phyloP scores from a whole-genome alignment of 352 stramenopile genomes.

The Phytophthora sansomeana region DNA sequence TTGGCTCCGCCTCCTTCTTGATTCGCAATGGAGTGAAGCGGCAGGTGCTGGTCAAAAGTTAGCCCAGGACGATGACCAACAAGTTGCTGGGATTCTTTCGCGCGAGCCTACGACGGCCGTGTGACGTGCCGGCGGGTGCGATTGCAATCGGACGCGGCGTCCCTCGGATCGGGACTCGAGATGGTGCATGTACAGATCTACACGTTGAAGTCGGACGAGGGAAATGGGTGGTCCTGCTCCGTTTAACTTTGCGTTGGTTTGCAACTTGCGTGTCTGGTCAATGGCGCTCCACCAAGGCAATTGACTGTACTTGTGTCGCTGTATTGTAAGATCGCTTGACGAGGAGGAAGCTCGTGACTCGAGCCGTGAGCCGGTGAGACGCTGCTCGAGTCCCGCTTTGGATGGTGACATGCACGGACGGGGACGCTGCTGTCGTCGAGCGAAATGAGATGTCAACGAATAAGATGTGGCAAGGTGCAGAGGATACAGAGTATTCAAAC shows the following conservation, averaged over 20 bases:
- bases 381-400: conserved; percentile 12
- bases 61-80: background rate
- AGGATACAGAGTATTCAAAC: background rate
- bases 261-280: too few species aligned
- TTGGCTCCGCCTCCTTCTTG: conserved; percentile 9
- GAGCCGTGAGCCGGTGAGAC: background rate
- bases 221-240: background rate
- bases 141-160: conserved; percentile 15
- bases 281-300: too few species aligned
- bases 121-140: conserved; percentile 13
- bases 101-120: background rate
- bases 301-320: too few species aligned
- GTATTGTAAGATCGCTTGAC: too few species aligned
- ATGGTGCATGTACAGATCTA: too few species aligned
- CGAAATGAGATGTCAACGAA: conserved; percentile 22
- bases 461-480: background rate
- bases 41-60: too few species aligned
- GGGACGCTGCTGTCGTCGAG: conserved; percentile 10
- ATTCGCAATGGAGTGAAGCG: conserved; percentile 1
- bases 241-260: background rate
- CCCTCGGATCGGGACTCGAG: background rate
- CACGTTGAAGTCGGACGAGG: conserved; percentile 23
- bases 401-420: conserved; percentile 25
- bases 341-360: too few species aligned
- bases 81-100: too few species aligned